Conservation (phyloP, 495 filamentous ascomycete species). For the Gamarada debralockiae region DNA sequence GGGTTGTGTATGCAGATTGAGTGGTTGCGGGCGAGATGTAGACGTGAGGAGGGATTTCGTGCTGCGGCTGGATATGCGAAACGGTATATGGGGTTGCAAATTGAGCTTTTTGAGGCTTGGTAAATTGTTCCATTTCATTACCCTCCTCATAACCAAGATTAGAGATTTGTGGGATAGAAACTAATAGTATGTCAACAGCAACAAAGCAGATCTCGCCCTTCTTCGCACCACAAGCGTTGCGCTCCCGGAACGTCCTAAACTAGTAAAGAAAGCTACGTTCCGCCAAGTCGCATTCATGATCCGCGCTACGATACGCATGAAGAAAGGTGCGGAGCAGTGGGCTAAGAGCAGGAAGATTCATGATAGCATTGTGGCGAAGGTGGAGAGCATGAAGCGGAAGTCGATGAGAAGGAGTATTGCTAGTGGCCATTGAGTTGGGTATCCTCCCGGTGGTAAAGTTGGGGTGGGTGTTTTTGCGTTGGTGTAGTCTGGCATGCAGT, state of each 20-base stretch:
- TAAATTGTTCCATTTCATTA: constrained; percentile 47
- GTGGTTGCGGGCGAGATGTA: constrained; percentile 75
- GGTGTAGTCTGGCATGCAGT: background rate
- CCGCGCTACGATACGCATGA: constrained; percentile 22
- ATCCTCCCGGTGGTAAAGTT: no score
- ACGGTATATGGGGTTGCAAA: constrained; percentile 70
- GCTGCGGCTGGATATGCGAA: constrained; percentile 76
- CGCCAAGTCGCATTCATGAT: constrained; percentile 15
- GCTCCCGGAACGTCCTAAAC: constrained; percentile 33
- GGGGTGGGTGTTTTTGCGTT: background rate
- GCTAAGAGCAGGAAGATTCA: constrained; percentile 14
- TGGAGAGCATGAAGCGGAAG: constrained; percentile 12
- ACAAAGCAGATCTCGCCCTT: constrained; percentile 83
- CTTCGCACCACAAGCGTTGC: constrained; percentile 74
- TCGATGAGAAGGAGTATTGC: background rate
- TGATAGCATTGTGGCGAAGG: constrained; percentile 16
- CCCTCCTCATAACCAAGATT: background rate
- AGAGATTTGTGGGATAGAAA: background rate
- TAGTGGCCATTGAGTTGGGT: background rate
- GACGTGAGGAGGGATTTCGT: constrained; percentile 76
- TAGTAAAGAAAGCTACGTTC: constrained; percentile 34
- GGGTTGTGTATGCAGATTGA: constrained; percentile 85
- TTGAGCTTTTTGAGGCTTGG: constrained; percentile 81
- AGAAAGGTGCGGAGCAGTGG: constrained; percentile 20
- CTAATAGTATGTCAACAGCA: constrained; percentile 49